Conservation (phyloP, 306 rosid species). For the Vigna angularis region DNA sequence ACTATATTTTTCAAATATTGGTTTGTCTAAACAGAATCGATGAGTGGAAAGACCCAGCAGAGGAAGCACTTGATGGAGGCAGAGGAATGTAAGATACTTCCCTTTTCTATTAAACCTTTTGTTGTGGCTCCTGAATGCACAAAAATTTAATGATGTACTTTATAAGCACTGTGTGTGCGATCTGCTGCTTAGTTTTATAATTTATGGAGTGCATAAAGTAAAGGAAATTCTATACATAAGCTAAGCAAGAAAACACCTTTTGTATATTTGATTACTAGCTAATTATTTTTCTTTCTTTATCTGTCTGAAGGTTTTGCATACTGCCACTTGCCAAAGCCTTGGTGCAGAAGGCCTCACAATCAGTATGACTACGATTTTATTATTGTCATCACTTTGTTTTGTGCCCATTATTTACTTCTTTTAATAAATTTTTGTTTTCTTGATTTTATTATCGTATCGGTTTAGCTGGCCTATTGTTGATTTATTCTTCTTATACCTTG, state of each 20-base stretch:
- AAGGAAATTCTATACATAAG: background rate
- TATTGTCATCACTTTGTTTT: slow-evolving; percentile 34
- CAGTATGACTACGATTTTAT: slow-evolving; percentile 61
- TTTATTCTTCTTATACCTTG: slow-evolving; percentile 5
- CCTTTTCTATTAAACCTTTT: background rate
- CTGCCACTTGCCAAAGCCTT: slow-evolving; percentile 71
- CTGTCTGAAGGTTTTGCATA: slow-evolving; percentile 74
- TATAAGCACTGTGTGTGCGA: slow-evolving; percentile 3
- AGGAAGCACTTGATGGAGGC: slow-evolving; percentile 92
- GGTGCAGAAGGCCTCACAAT: slow-evolving; percentile 61
- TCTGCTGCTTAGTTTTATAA: slow-evolving; percentile 15
- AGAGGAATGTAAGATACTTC: slow-evolving; percentile 77
- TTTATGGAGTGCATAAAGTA: slow-evolving; percentile 14
- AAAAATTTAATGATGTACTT: background rate
- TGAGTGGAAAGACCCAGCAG: slow-evolving; percentile 87
- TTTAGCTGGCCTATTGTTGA: slow-evolving; percentile 32
- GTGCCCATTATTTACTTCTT: background rate
- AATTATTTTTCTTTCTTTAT: slow-evolving; percentile 15
- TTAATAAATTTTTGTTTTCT: background rate
- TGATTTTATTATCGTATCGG: background rate
- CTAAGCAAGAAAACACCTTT: slow-evolving; percentile 2
- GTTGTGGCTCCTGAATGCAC: slow-evolving; percentile 21
- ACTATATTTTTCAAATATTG: background rate
- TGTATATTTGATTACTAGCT: slow-evolving; percentile 20
- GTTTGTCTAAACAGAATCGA: slow-evolving; percentile 68